Evolutionary conservation across 2,329 filamentous ascomycete species (phyloP).

Genomic region (Trichothecium sympodiale): DNA sequence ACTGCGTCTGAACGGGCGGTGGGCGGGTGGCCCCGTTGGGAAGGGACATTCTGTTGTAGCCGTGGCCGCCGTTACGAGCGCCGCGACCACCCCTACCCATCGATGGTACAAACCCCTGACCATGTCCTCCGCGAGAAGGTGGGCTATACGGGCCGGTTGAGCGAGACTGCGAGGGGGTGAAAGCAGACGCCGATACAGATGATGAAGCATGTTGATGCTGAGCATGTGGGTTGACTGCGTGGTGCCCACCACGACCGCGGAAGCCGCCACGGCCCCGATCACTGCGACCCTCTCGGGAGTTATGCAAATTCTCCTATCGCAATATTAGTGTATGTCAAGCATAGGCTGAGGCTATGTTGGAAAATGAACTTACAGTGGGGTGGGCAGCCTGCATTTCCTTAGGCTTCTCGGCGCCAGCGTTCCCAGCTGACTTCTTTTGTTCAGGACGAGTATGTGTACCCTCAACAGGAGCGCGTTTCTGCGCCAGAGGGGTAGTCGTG

Average conservation of each 20-base stretch:
- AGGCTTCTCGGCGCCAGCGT: conserved; percentile 23
- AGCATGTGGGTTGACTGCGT: conserved; percentile 20
- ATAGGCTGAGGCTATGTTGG: no score
- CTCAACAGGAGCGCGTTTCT: conserved; percentile 36
- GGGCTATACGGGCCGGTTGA: conserved; percentile 31
- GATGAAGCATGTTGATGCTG: conserved; percentile 18
- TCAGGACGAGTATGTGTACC: conserved; percentile 28
- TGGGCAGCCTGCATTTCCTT: conserved; percentile 25
- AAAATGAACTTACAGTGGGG: conserved; percentile 31
- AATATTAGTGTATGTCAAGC: not conserved
- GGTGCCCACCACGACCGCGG: conserved; percentile 34
- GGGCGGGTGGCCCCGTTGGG: conserved; percentile 23
- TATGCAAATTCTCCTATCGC: conserved; percentile 15
- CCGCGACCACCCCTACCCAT: conserved; percentile 20
- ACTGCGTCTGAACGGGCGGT: conserved; percentile 16
- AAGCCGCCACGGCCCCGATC: conserved; percentile 32
- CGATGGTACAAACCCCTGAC: conserved; percentile 7
- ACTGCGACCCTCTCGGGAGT: conserved; percentile 24
- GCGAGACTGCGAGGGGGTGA: conserved; percentile 18
- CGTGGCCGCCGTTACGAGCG: conserved; percentile 18
- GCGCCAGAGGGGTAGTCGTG: conserved; percentile 21
- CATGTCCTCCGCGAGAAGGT: conserved; percentile 26
- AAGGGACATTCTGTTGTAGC: conserved; percentile 28
- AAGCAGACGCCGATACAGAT: conserved; percentile 13
- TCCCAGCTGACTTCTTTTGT: conserved; percentile 31